Percentiles rank a stretch among this genome's conserved stretches.
Evolutionary conservation across 1,284 basidiomycete genomes (phyloP).

Genomic region (Cryptococcus maquisensis): DNA sequence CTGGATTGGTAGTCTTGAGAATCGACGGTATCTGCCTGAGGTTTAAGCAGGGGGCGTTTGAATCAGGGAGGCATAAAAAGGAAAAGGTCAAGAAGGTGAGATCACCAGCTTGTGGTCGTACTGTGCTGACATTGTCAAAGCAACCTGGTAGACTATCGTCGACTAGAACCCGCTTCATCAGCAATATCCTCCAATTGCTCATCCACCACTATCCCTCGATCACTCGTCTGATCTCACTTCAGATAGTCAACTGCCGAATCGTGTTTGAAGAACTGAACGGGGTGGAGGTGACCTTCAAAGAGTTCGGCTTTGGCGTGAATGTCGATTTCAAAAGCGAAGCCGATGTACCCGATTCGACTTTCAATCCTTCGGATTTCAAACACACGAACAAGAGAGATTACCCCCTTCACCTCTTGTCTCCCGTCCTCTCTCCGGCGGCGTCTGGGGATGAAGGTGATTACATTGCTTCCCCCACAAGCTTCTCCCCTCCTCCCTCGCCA

Average conservation of each 20-base stretch:
- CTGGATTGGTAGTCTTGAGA: constrained; percentile 30
- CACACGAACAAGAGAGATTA: constrained; percentile 8
- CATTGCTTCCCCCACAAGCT: constrained; percentile 4
- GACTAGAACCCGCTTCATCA: constrained; percentile 7
- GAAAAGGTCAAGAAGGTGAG: not conserved
- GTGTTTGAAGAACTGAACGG: constrained; percentile 37
- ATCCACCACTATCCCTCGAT: constrained; percentile 39
- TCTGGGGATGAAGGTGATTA: too few species aligned
- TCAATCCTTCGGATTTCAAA: constrained; percentile 3
- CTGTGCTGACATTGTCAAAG: not conserved
- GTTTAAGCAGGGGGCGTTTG: constrained; percentile 2
- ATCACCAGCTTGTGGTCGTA: not conserved
- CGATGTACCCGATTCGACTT: constrained; percentile 4
- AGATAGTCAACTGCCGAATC: constrained; percentile 31
- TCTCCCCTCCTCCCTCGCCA: constrained; percentile 19
- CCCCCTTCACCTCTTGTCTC: constrained; percentile 13
- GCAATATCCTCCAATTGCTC: constrained; percentile 20
- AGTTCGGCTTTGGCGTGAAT: constrained; percentile 23
- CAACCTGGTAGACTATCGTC: constrained; percentile 2
- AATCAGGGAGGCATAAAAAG: constrained; percentile 5
- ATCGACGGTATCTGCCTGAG: constrained; percentile 34
- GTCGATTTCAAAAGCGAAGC: constrained; percentile 28
- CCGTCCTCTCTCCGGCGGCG: constrained; percentile 3
- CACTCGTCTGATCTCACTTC: constrained; percentile 32
- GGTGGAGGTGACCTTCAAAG: constrained; percentile 25